Percentiles rank a stretch among this genome's conserved stretches.
Conservation (phyloP, 148 eudicot genomes). For the Dysphania ambrosioides region DNA sequence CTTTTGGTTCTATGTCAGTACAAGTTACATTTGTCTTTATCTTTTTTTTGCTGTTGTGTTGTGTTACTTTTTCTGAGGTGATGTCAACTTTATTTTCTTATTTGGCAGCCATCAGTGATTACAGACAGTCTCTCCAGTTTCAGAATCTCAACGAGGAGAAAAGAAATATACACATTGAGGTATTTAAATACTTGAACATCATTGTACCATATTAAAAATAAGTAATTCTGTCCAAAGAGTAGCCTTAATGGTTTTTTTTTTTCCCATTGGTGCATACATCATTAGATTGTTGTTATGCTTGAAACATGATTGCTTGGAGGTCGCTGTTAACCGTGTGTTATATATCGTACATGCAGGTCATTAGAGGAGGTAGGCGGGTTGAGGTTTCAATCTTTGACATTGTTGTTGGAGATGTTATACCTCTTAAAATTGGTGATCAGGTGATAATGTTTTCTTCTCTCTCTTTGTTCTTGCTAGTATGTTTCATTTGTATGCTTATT, state of each 20-base stretch:
- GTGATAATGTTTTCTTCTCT: conserved; percentile 30
- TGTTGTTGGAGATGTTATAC: conserved; percentile 86
- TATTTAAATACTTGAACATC: conserved; percentile 15
- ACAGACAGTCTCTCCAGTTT: conserved; percentile 88
- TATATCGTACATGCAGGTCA: conserved; percentile 50
- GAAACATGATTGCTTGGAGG: no score
- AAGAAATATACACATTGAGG: conserved; percentile 95
- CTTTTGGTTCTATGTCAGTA: not conserved
- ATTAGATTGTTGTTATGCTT: not conserved
- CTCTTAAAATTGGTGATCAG: conserved; percentile 96
- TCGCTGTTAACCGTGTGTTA: no score
- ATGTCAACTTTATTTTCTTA: not conserved
- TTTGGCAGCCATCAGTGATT: conserved; percentile 82
- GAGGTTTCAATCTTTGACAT: conserved; percentile 79
- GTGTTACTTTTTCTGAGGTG: not conserved
- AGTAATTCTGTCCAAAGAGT: not conserved
- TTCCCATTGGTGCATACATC: not conserved
- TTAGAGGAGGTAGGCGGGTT: conserved; percentile 77
- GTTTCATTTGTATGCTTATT: conserved; percentile 13
- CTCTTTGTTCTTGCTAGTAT: not conserved
- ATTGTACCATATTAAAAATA: not conserved
- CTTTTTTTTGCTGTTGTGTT: not conserved
- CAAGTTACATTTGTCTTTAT: not conserved
- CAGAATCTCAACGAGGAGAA: conserved; percentile 84
- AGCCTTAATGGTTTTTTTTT: not conserved